Conservation (phyloP, 164 flowering plant species). For the Tetrastigma voinierianum region DNA sequence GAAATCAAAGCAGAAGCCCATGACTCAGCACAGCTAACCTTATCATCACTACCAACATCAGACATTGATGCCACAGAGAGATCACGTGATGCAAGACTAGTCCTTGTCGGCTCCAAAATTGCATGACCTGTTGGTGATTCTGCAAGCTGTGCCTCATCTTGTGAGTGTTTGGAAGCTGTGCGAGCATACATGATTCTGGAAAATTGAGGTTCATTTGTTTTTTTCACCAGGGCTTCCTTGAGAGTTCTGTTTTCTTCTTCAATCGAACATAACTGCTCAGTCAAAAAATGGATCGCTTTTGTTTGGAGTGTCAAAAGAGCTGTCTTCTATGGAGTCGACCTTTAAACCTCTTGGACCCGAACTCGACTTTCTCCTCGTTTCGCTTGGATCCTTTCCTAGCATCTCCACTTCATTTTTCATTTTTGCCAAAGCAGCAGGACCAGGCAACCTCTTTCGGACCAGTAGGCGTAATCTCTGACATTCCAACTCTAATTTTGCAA, state of each 20-base stretch:
- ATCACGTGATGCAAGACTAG: slow-evolving; percentile 15
- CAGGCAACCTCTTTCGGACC: slow-evolving; percentile 53
- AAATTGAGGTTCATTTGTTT: slow-evolving; percentile 37
- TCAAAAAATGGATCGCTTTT: slow-evolving; percentile 28
- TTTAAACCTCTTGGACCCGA: slow-evolving; percentile 10
- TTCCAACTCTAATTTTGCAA: slow-evolving; percentile 62
- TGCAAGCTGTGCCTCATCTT: slow-evolving; percentile 28
- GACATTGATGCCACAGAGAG: slow-evolving; percentile 32
- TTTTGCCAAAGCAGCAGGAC: slow-evolving; percentile 54
- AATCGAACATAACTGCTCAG: slow-evolving; percentile 31
- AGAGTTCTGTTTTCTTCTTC: slow-evolving; percentile 58
- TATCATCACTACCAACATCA: slow-evolving; percentile 51
- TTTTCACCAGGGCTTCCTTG: slow-evolving; percentile 36
- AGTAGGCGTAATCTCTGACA: slow-evolving; percentile 61
- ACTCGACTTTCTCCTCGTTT: slow-evolving; percentile 29
- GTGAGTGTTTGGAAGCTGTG: slow-evolving; percentile 33
- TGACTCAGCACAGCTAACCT: slow-evolving; percentile 49
- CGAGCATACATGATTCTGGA: slow-evolving; percentile 28
- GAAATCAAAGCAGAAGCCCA: slow-evolving; percentile 50
- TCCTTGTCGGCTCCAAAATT: slow-evolving; percentile 14
- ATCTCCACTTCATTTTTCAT: slow-evolving; percentile 58
- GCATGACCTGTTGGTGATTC: slow-evolving; percentile 21
- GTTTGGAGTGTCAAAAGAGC: slow-evolving; percentile 25
- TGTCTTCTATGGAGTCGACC: slow-evolving; percentile 24
- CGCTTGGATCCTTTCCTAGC: slow-evolving; percentile 31